A percentile compares a stretch with the other conserved stretches of the same genome.
These are phyloP conservation scores for Fusarium nygamai DNA, from an alignment of 2,329 filamentous ascomycete genomes.

Conservation along the genomic window DNA sequence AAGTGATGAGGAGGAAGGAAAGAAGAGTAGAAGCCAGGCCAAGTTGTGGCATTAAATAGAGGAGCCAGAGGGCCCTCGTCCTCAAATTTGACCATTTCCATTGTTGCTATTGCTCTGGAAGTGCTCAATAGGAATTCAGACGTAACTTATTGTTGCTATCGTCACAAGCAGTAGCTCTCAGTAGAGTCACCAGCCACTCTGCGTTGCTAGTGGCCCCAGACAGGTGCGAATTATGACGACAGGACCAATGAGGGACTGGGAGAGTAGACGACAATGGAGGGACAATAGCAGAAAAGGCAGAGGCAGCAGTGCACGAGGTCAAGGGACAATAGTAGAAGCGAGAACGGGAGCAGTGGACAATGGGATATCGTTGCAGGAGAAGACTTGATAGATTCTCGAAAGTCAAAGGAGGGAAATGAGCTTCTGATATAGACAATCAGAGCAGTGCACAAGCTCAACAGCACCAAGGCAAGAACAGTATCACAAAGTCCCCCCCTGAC, in stretches of 20 bases:
- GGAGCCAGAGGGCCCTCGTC: neutral
- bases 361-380: neutral
- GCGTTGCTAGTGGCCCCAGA: neutral
- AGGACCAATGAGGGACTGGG: neutral
- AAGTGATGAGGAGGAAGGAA: neutral
- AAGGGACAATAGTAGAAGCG: neutral
- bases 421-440: slow-evolving; percentile 17
- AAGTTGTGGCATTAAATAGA: neutral
- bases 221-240: neutral
- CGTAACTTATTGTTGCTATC: neutral
- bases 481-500: slow-evolving; percentile 4
- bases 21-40: neutral
- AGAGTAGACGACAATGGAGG: neutral
- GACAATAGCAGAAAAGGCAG: neutral
- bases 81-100: neutral
- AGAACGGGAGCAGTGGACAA: neutral
- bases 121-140: neutral
- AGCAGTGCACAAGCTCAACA: neutral
- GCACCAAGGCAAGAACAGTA: neutral
- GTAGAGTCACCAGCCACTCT: neutral
- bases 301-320: neutral
- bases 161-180: neutral
- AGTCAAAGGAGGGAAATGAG: neutral
- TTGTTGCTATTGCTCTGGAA: neutral
- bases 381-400: neutral